Percentiles rank a stretch among this genome's conserved stretches.
Conservation (phyloP, 2,329 filamentous ascomycete species). For the Aaosphaeria arxii region DNA sequence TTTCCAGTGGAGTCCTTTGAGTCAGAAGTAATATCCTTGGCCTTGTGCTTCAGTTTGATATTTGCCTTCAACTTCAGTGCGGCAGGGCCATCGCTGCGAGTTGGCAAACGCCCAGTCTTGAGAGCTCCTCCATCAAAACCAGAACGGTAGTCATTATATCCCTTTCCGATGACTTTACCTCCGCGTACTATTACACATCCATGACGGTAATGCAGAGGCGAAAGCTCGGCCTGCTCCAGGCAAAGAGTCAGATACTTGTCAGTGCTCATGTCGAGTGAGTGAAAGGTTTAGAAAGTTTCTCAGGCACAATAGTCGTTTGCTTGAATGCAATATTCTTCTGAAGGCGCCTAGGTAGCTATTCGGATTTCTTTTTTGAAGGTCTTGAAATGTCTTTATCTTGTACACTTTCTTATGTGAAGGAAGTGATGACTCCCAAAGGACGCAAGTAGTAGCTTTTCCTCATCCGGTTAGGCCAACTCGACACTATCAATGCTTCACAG, state of each 20-base stretch:
- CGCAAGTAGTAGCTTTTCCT: no score
- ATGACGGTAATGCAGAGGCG: constrained; percentile 50
- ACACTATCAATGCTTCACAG: no score
- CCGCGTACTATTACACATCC: constrained; percentile 52
- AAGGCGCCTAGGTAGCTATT: no score
- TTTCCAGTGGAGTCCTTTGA: constrained; percentile 2
- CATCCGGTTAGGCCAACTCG: no score
- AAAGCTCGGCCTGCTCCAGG: constrained; percentile 51
- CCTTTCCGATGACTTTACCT: constrained; percentile 53
- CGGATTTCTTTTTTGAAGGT: no score
- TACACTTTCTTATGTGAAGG: no score
- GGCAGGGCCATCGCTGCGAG: constrained; percentile 33
- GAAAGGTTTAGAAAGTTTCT: background rate
- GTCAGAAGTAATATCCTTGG: constrained; percentile 4
- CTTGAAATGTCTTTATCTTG: no score
- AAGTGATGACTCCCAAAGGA: no score
- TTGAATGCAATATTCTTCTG: background rate
- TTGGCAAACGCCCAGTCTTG: constrained; percentile 43
- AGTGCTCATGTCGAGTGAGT: constrained; percentile 39
- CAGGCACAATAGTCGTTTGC: background rate
- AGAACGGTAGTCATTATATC: constrained; percentile 50
- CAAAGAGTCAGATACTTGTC: constrained; percentile 51
- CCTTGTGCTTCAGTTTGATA: constrained; percentile 10
- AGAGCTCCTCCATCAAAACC: constrained; percentile 51
- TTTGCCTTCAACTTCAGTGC: constrained; percentile 37